Base-by-base conservation (phyloP, 2,329 filamentous ascomycete genomes). In the Pyrenophora tritici-repentis region DNA sequence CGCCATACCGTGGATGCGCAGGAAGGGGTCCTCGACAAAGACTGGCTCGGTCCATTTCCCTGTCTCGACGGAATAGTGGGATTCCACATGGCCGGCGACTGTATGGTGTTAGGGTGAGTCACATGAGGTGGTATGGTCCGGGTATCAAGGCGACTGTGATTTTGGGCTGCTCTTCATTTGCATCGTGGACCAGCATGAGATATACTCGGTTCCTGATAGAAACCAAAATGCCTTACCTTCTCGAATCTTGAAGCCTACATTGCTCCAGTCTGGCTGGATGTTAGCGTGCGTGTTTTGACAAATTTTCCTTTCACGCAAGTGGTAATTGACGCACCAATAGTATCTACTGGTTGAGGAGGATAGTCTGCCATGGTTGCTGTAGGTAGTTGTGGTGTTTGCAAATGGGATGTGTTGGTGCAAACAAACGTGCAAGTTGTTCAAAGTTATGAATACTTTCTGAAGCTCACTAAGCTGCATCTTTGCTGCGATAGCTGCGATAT, bases 81-180 rank as follows among this genome's bases (percentile, higher is more conserved):
- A 91, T 77, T 96, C 90, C 72, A 97, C 86, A 77, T 97, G 93
- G 65, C 93, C 93, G 69, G 96, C 96, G 70, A 97, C 92, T 91
- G 65, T 6, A 14, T 12, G 41, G 36, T 8, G 54, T 58, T 48
- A 58, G 53, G 38, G 35, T 4, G 35, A 18, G 8, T 49, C 8
- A 20, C 24, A 14, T 14, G 14, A 40, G 20, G 20, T 20, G 14
- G 36, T 14, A 22, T 38, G n/a, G 20, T 40, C n/a, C 18, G 17
- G 29, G 29, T n/a, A 17, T 7, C 10, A 47, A 32, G 18, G 13
- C 33, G 26, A 26, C n/a, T 39, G 14, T 18, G n/a, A 38, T 17
- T 18, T 20, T 12, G 13, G 22, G 9, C 14, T 18, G 17, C 10
- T 12, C 26, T 29, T 12, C 3, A 8, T 29, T 29, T 29, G 26